Evolutionary conservation across 768 basidiomycete genomes (phyloP), one percentile per base, ranked within the genome.

Genomic region (Boletus eberwhitei): DNA sequence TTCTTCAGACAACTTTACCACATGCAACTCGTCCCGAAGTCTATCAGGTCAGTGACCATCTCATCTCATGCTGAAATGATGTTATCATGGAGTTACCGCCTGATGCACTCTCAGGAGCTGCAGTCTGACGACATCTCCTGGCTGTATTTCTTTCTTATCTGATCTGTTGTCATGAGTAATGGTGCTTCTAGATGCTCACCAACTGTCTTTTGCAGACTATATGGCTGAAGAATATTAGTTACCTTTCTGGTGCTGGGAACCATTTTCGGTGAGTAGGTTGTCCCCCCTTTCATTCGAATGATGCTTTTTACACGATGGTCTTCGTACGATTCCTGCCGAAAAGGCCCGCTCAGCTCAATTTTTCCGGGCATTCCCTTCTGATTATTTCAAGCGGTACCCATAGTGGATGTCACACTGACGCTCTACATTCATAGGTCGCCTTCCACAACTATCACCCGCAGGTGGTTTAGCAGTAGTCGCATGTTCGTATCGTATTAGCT

Each of bases 271-370:
- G n/a, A 35, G 32, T 40, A 21, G 8, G 0, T 5, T 11, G 2
- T 36, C 11, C 11, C 1, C 35, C 9, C 17, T 19, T n/a, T n/a
- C 11, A 14, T 17, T 16, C 21, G 3, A 21, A 45, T 31, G 45
- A 48, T 59, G 45, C 26, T 31, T 39, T 59, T 36, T 60, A 37
- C 59, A 59, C 51, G 58, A 60, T 19, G 87, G 87, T 88, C 88
- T 90, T 87, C 87, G 87, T 88, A 89, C 58, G 54, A 74, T 35
- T 59, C 55, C 70, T 88, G 86, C 85, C 87, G 87, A 90, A 89
- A 88, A 67, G 82, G 86, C 86, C 87, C 86, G 59, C 83, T 86
- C 83, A 89, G 87, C 87, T 90, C 86, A 87, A 69, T 19, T 38
- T 51, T 49, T 71, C 81, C 84, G 86, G 88, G 85, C 86, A 87